Conservation (phyloP, 768 basidiomycete genomes). For the Mrakia frigida region DNA sequence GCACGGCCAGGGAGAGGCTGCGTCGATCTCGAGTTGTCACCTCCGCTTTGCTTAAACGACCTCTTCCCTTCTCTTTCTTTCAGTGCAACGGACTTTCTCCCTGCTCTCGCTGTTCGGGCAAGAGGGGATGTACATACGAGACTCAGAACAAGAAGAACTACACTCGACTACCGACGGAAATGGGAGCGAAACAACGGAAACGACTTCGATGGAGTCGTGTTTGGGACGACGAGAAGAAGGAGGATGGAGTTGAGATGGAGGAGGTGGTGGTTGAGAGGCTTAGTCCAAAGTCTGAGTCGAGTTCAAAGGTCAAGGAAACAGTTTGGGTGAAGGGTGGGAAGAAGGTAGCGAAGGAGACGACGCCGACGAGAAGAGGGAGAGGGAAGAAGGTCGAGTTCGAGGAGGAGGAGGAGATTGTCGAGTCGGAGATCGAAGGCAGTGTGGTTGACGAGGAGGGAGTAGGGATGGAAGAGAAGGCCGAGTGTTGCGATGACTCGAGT, state of each 20-base stretch:
- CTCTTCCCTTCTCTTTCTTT: neutral
- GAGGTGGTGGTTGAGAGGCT: neutral
- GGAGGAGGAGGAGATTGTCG: neutral
- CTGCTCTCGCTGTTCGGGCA: neutral
- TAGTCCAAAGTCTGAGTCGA: neutral
- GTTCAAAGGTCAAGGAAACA: neutral
- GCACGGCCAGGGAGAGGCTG: neutral
- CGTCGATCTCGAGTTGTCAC: neutral
- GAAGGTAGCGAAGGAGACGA: neutral
- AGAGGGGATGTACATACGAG: neutral
- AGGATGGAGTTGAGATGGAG: neutral
- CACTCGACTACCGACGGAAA: neutral
- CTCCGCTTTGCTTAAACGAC: neutral
- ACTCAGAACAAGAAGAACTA: conserved; percentile 1
- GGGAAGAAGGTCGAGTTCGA: neutral
- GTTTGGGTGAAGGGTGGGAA: neutral
- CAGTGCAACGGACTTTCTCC: conserved; percentile 5
- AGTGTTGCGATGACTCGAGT: no score
- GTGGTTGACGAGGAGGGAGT: neutral
- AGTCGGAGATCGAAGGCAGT: neutral
- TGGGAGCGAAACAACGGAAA: conserved; percentile 9
- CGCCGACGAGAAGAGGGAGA: neutral
- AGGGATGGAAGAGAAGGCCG: neutral
- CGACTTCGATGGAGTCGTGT: neutral
- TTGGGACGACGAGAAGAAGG: neutral